Evolutionary conservation across 805 yeast species (phyloP).

Genomic region (Blastobotrys robertii): DNA sequence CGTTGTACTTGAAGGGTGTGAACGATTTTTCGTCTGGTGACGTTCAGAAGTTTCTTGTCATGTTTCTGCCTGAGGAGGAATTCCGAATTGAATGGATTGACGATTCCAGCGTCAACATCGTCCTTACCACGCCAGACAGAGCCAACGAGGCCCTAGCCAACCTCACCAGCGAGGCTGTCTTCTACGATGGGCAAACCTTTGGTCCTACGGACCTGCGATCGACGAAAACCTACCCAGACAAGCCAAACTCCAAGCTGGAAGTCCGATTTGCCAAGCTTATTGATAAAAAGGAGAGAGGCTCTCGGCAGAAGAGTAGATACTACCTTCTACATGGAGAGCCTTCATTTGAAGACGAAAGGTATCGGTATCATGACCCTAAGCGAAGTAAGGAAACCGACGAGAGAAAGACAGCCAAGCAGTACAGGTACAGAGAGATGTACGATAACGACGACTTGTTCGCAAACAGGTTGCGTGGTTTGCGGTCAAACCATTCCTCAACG

Average conservation of each 20-base stretch:
- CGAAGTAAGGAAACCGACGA: conserved; percentile 5
- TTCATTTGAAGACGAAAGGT: conserved; percentile 26
- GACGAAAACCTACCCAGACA: conserved; percentile 30
- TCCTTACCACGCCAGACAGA: conserved; percentile 35
- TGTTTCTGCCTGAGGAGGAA: conserved; percentile 31
- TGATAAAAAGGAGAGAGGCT: conserved; percentile 50
- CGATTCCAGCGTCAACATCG: conserved; percentile 44
- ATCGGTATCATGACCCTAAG: conserved; percentile 8
- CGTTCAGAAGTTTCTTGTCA: conserved; percentile 45
- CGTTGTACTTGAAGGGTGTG: conserved; percentile 48
- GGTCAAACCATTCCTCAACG: conserved; percentile 13
- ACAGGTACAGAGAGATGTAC: conserved; percentile 1
- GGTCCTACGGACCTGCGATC: conserved; percentile 16
- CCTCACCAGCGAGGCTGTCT: conserved; percentile 27
- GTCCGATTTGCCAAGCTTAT: conserved; percentile 42
- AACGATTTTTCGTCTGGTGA: conserved; percentile 53
- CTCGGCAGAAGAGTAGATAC: conserved; percentile 50
- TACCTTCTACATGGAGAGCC: conserved; percentile 69
- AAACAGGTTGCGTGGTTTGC: conserved; percentile 16
- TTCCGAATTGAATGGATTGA: conserved; percentile 53
- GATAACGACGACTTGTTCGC: conserved; percentile 32
- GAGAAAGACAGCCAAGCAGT: conserved; percentile 5
- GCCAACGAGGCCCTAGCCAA: conserved; percentile 31
- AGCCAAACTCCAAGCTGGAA: conserved; percentile 28
- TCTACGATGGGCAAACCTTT: conserved; percentile 14